phyloP scores from a whole-genome alignment of 176 grass and related monocot genomes.

The Hordeum vulgare region MorexV3_pseudomolecules_assembly NC_058522.1:116736449-116736948 shows the following conservation, averaged over 20 bases:
- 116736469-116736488: constrained; percentile 28
- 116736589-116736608: neutral
- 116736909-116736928: neutral
- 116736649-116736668: constrained; percentile 6
- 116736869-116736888: neutral
- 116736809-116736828: neutral
- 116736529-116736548: constrained; percentile 32
- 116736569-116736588: neutral
- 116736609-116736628: neutral
- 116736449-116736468: constrained; percentile 19
- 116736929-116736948: neutral
- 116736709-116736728: neutral
- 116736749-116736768: neutral
- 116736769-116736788: neutral
- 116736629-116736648: neutral
- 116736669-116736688: neutral
- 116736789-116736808: neutral
- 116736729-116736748: neutral
- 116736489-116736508: constrained; percentile 25
- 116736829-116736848: neutral
- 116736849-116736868: neutral
- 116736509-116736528: constrained; percentile 14
- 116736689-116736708: neutral
- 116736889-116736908: neutral
- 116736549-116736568: neutral